Conservation (phyloP, 2,329 filamentous ascomycete species). For the Monosporascus sp. region DNA sequence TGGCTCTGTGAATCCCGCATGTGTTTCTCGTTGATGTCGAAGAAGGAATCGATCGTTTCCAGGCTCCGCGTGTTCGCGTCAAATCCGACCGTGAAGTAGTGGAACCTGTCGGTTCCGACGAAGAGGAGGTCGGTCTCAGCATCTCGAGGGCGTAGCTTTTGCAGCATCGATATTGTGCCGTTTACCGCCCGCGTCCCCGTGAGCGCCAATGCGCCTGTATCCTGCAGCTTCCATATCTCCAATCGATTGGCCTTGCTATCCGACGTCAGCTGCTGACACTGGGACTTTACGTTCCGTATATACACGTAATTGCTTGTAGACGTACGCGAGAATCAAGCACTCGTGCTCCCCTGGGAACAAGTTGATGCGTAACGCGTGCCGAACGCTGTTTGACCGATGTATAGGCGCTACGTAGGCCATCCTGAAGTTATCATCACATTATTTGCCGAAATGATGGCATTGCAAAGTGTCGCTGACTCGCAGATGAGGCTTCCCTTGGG, state of each 20-base stretch:
- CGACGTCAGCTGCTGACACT: slow-evolving; percentile 22
- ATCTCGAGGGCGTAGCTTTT: slow-evolving; percentile 70
- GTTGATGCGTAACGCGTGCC: slow-evolving; percentile 77
- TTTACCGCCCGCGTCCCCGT: slow-evolving; percentile 64
- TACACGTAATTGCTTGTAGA: slow-evolving; percentile 6
- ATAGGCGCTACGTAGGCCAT: slow-evolving; percentile 97
- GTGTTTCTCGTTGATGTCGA: slow-evolving; percentile 51
- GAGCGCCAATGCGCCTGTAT: slow-evolving; percentile 57
- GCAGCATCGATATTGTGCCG: slow-evolving; percentile 80
- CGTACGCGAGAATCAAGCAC: slow-evolving; percentile 83
- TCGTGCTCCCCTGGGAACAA: slow-evolving; percentile 71
- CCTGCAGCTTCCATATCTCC: slow-evolving; percentile 71
- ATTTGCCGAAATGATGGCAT: slow-evolving; percentile 5
- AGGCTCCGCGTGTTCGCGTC: slow-evolving; percentile 50
- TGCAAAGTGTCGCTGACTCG: not conserved
- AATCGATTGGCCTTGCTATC: slow-evolving; percentile 75
- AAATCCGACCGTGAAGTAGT: slow-evolving; percentile 90
- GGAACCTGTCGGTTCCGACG: slow-evolving; percentile 81
- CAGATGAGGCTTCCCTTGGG: not conserved
- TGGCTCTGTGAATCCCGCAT: slow-evolving; percentile 76
- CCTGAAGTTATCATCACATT: slow-evolving; percentile 19
- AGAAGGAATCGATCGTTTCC: slow-evolving; percentile 45
- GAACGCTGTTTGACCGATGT: slow-evolving; percentile 84
- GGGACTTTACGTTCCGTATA: not conserved
- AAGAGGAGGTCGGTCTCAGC: slow-evolving; percentile 80